Evolutionary conservation across 2,329 filamentous ascomycete genomes (phyloP), one percentile per base, ranked within the genome.

Genomic region (Fusarium tjaetaba): DNA sequence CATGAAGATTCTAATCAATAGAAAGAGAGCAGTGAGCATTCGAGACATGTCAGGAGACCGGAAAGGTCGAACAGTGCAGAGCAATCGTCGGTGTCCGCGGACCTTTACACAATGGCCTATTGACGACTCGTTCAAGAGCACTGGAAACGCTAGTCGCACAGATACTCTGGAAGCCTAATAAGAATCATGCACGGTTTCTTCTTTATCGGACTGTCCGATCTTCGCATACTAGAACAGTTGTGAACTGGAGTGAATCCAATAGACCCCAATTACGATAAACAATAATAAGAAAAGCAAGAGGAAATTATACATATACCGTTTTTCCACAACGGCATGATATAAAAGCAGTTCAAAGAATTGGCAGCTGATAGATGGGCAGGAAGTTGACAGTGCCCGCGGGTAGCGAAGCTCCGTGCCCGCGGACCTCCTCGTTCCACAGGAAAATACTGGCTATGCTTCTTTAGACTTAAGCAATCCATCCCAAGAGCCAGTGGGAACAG

Each of bases 1-100:
- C 2, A 7, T 10, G 2, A 32, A 14, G 4, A 6, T 8, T n/a
- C n/a, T 7, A 14, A 1, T 3, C 0, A 24, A 34, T 7, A 8
- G 22, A 2, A 24, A 51, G 3, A 51, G 8, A 2, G 8, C 14
- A 32, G 8, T 14, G 3, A 5, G 7, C 0, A 4, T 14, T 11
- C 8, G 20, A 5, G 22, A 24, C 2, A 30, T 11, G 2, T 49
- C 11, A 30, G 14, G 7, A n/a, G 28, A 16, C 22, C 9, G 6
- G 10, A 18, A 49, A 18, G 28, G 22, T n/a, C 11, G 22, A 22
- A 30, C 20, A 15, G 13, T 49, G 45, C 14, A 32, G 28, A 49
- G 2, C 11, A 32, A 15, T n/a, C 22, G 22, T n/a, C 28, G 28
- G 46, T 15, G 5, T 20, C 22, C 15, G 15, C 46, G 22, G 28